These are phyloP conservation scores for Amoebophrya sp. DNA, from an alignment of 169 alveolate species.

Conservation along the genomic window DNA sequence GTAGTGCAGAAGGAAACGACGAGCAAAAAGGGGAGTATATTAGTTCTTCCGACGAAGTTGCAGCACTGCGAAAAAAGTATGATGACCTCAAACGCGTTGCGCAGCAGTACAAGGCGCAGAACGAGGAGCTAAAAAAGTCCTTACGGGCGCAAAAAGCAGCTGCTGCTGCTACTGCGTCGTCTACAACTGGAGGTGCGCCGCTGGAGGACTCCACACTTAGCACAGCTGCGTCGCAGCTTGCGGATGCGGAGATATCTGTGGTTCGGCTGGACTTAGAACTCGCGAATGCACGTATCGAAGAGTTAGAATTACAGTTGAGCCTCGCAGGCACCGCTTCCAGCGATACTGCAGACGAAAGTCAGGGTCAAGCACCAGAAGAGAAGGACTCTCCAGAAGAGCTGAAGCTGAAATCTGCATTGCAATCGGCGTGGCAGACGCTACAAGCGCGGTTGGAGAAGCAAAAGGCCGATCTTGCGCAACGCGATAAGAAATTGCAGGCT, in stretches of 20 bases:
- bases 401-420: background rate
- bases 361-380: background rate
- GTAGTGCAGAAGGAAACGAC: too few species aligned
- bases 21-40: too few species aligned
- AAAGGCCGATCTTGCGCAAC: background rate
- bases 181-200: too few species aligned
- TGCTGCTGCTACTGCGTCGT: background rate
- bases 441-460: background rate
- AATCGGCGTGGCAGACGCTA: background rate
- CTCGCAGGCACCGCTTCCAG: background rate
- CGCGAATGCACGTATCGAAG: background rate
- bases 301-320: too few species aligned
- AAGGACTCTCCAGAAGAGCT: background rate
- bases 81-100: background rate
- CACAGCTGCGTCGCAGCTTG: background rate
- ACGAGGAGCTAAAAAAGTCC: background rate
- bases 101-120: conserved; percentile 8
- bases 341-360: background rate
- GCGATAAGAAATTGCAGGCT: too few species aligned
- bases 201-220: background rate
- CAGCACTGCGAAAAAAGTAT: background rate
- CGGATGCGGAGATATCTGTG: background rate
- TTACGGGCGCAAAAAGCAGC: background rate
- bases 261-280: background rate
- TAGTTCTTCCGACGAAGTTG: background rate